Conservation (phyloP, 1,139 yeast genomes). For the Nadsonia commutata region DNA sequence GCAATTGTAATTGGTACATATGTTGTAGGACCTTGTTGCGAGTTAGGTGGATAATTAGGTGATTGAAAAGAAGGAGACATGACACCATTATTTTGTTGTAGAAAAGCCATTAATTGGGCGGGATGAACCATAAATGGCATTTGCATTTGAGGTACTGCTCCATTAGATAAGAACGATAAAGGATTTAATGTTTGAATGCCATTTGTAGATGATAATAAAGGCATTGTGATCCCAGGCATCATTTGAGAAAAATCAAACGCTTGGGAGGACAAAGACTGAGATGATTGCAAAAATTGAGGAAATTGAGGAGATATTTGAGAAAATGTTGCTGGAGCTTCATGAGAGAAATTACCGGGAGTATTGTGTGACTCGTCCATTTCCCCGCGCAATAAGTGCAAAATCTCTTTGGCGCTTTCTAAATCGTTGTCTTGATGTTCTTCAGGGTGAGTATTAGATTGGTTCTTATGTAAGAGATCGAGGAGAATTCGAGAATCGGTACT, state of each 20-base stretch:
- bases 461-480: constrained; percentile 11
- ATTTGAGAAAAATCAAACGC: neutral
- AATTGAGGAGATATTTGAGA: neutral
- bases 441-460: neutral
- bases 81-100: neutral
- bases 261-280: neutral
- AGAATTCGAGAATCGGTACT: constrained; percentile 11
- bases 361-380: constrained; percentile 5
- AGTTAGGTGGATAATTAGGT: neutral
- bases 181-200: neutral
- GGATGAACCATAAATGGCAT: neutral
- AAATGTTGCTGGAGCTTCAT: neutral
- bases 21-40: neutral
- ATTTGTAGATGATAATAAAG: neutral
- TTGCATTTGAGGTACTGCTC: neutral
- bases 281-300: neutral
- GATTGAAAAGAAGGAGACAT: neutral
- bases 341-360: constrained; percentile 4
- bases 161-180: neutral
- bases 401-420: constrained; percentile 13
- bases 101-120: neutral
- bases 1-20: neutral
- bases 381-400: constrained; percentile 12
- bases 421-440: constrained; percentile 4
- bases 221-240: neutral